phyloP scores from a whole-genome alignment of 106 monocot species.

The Dioscorea dumetorum region DNA sequence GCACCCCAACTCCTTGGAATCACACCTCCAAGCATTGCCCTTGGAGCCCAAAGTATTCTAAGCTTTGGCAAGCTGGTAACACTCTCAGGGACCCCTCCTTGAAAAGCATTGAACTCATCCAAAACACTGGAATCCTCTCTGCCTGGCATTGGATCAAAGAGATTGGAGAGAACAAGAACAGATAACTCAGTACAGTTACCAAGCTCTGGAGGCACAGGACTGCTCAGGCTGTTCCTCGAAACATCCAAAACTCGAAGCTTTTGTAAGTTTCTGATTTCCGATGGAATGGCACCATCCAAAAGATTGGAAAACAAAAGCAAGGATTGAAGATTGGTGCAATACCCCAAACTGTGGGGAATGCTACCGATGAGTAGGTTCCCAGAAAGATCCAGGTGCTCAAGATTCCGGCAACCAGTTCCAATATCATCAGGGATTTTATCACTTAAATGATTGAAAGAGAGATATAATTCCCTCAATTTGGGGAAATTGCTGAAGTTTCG shows the following conservation, averaged over 20 bases:
- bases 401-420: slow-evolving; percentile 23
- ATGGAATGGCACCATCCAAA: slow-evolving; percentile 47
- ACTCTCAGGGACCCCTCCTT: slow-evolving; percentile 55
- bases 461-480: slow-evolving; percentile 26
- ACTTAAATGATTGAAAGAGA: slow-evolving; percentile 36
- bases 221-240: slow-evolving; percentile 72
- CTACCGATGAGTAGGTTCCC: slow-evolving; percentile 31
- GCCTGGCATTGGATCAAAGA: slow-evolving; percentile 20
- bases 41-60: slow-evolving; percentile 81
- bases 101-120: slow-evolving; percentile 65
- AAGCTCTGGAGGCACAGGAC: slow-evolving; percentile 63
- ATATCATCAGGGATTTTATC: slow-evolving; percentile 31
- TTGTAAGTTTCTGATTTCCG: slow-evolving; percentile 37
- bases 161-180: slow-evolving; percentile 53
- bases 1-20: slow-evolving; percentile 70
- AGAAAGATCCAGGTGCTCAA: slow-evolving; percentile 49
- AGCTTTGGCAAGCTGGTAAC: slow-evolving; percentile 60
- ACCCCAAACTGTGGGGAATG: slow-evolving; percentile 54
- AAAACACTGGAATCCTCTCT: slow-evolving; percentile 9
- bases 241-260: slow-evolving; percentile 63
- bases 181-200: slow-evolving; percentile 61
- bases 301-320: slow-evolving; percentile 57
- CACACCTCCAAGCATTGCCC: slow-evolving; percentile 50
- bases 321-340: slow-evolving; percentile 42
- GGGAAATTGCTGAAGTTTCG: slow-evolving; percentile 20